Evolutionary conservation across 768 basidiomycete species (phyloP), one percentile per base, ranked within the genome.

Genomic region (Collybiopsis luxurians): DNA sequence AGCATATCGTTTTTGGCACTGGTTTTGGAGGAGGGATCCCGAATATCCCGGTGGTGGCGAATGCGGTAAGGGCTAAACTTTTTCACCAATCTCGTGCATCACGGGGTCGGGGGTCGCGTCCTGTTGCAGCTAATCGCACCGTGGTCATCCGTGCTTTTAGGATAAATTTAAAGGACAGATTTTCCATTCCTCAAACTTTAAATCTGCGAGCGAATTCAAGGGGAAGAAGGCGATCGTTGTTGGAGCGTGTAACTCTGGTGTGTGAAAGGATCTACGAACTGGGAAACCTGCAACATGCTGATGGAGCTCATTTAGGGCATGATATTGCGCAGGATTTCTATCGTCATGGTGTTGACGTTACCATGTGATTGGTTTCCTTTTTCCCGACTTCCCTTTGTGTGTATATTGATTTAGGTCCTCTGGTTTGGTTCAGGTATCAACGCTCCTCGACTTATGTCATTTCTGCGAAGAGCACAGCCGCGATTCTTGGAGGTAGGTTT

Each of bases 141-240:
- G n/a, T n/a, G n/a, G n/a, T n/a, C n/a, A n/a, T n/a, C n/a, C n/a
- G n/a, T n/a, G n/a, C n/a, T n/a, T n/a, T n/a, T 17, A 44, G 43
- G 53, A 54, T 26, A 39, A 39, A 15, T 39, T 27, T 4, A 42
- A 39, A 39, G 53, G 42, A 43, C 19, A 24, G 19, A 31, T 42
- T 24, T 27, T 28, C 21, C 38, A 23, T 27, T n/a, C 39, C 24
- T 54, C 13, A 40, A 28, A 17, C 38, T 54, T 38, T 31, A n/a
- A 42, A 31, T 61, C 74, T 0, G 58, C 65, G n/a, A 12, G 71
- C 68, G 15, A 73, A 72, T 44, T 19, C 57, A 56, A 68, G 9
- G 80, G 81, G n/a, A 81, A 81, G 66, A 79, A 75, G 59, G 80
- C 71, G 11, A 61, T 82, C 5, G 70, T 83, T 28, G 70, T 83